A percentile compares a stretch with the other conserved stretches of the same genome.
These are phyloP conservation scores for Yamadazyma triangularis DNA, from an alignment of 1,139 yeast genomes.

Conservation along the genomic window DNA sequence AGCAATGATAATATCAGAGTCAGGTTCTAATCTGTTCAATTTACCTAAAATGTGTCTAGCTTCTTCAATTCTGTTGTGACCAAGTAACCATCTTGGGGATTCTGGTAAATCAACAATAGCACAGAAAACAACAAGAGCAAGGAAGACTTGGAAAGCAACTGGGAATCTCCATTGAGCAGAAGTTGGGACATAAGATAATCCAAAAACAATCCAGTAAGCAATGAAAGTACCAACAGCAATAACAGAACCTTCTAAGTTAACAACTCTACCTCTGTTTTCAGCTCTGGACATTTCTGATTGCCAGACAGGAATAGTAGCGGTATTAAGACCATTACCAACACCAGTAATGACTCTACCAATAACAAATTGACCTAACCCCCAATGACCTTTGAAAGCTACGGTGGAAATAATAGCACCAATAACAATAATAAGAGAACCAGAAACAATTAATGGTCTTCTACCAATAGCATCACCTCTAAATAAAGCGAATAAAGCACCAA, in stretches of 20 bases:
- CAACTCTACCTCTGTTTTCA: constrained; percentile 67
- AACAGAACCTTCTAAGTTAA: constrained; percentile 65
- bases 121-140: constrained; percentile 31
- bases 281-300: constrained; percentile 76
- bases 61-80: constrained; percentile 48
- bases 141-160: constrained; percentile 41
- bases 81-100: constrained; percentile 71
- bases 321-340: constrained; percentile 71
- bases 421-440: constrained; percentile 56
- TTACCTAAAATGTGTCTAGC: constrained; percentile 41
- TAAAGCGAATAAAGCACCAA: constrained; percentile 66
- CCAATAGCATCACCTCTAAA: constrained; percentile 61
- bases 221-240: constrained; percentile 68
- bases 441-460: constrained; percentile 58
- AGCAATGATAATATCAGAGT: constrained; percentile 45
- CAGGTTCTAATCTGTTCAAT: constrained; percentile 29
- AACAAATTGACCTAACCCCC: constrained; percentile 62
- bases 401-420: constrained; percentile 63
- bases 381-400: constrained; percentile 47
- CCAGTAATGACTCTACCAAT: constrained; percentile 79
- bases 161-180: constrained; percentile 47
- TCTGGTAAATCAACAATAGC: constrained; percentile 51
- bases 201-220: constrained; percentile 79
- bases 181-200: constrained; percentile 50
- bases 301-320: constrained; percentile 80